A percentile compares a stretch with the other conserved stretches of the same genome.
phyloP scores from a whole-genome alignment of 2,329 filamentous ascomycete species.

The Fusarium solani-melongenae region DNA sequence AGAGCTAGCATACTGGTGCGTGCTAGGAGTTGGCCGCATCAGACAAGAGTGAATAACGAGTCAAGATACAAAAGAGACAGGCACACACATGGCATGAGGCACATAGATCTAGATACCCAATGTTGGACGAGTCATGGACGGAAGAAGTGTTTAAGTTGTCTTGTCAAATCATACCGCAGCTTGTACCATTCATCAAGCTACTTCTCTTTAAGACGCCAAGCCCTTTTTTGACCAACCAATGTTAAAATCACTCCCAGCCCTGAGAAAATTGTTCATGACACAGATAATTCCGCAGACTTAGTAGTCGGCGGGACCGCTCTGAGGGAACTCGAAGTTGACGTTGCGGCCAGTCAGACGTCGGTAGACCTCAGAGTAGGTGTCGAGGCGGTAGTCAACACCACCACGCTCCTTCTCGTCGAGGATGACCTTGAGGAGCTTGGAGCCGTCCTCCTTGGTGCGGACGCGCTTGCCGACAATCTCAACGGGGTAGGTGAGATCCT shows the following conservation, averaged over 20 bases:
- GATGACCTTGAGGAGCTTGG: constrained; percentile 98
- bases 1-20: constrained; percentile 96
- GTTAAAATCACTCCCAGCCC: constrained; percentile 50
- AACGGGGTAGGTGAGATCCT: constrained; percentile 98
- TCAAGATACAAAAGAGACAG: constrained; percentile 25
- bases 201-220: constrained; percentile 61
- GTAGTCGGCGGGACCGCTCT: constrained; percentile 81
- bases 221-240: constrained; percentile 55
- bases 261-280: constrained; percentile 32
- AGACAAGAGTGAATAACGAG: constrained; percentile 54
- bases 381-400: constrained; percentile 98
- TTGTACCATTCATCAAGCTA: constrained; percentile 62
- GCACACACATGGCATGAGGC: constrained; percentile 22
- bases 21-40: constrained; percentile 88
- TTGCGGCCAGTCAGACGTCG: constrained; percentile 95
- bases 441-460: constrained; percentile 98
- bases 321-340: constrained; percentile 98
- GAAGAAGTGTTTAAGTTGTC: constrained; percentile 46
- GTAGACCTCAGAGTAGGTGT: constrained; percentile 99
- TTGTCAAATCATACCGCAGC: constrained; percentile 56
- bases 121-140: constrained; percentile 42
- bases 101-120: constrained; percentile 55
- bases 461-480: constrained; percentile 99
- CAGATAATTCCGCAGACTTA: constrained; percentile 61
- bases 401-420: constrained; percentile 99